These are phyloP conservation scores for Brassica nigra DNA, from an alignment of 345 rosid species.

Conservation along the genomic window DNA sequence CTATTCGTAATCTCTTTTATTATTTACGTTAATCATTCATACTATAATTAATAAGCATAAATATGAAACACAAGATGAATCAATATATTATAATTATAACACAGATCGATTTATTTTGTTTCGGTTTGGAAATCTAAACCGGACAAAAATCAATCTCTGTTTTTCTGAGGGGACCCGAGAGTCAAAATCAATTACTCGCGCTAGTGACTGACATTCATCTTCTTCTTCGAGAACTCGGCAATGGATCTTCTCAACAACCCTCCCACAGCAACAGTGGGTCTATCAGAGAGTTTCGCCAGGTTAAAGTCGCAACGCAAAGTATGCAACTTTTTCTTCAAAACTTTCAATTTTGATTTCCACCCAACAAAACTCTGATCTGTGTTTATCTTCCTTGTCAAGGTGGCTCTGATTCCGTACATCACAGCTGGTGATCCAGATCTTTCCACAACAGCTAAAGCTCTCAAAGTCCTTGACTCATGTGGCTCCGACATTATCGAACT, in stretches of 20 bases:
- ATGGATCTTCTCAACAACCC: slow-evolving; percentile 56
- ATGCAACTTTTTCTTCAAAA: slow-evolving; percentile 8
- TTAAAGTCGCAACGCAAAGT: slow-evolving; percentile 70
- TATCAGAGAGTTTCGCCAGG: slow-evolving; percentile 63
- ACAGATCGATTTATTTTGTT: not conserved
- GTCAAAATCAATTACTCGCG: slow-evolving; percentile 18
- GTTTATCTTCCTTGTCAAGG: slow-evolving; percentile 30
- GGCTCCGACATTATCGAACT: slow-evolving; percentile 84
- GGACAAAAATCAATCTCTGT: not conserved
- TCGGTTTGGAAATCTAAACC: slow-evolving; percentile 19
- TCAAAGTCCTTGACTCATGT: slow-evolving; percentile 74
- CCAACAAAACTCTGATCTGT: slow-evolving; percentile 1
- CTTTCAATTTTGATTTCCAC: slow-evolving; percentile 2
- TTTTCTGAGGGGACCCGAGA: not conserved
- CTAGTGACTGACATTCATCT: slow-evolving; percentile 26
- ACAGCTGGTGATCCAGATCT: slow-evolving; percentile 99
- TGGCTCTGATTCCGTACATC: slow-evolving; percentile 84
- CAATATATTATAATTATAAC: too few relatives aligned
- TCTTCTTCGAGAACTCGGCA: slow-evolving; percentile 43
- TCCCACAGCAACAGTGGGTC: slow-evolving; percentile 46
- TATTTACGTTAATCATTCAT: too few relatives aligned
- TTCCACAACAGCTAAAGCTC: slow-evolving; percentile 84
- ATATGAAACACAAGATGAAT: too few relatives aligned
- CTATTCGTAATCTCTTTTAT: too few relatives aligned
- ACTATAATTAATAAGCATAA: too few relatives aligned